A percentile compares a stretch with the other conserved stretches of the same genome.
Evolutionary conservation across 495 filamentous ascomycete genomes (phyloP).

Genomic region (Letharia columbiana): DNA sequence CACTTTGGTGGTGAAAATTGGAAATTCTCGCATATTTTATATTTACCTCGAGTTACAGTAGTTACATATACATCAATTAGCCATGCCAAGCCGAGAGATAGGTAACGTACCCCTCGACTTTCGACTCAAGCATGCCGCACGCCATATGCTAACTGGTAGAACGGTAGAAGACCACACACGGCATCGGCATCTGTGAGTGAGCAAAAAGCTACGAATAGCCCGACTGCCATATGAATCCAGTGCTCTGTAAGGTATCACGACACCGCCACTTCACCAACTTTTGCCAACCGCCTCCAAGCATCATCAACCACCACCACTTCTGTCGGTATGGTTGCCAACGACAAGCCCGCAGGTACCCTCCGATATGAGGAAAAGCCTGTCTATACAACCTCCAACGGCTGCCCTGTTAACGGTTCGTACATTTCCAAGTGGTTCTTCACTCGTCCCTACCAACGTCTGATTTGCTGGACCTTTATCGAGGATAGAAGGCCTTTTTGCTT

Average conservation of each 20-base stretch:
- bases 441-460: neutral
- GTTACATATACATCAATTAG: no score
- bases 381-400: constrained; percentile 56
- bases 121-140: no score
- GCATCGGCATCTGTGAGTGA: neutral
- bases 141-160: neutral
- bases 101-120: no score
- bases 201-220: neutral
- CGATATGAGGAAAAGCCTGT: constrained; percentile 50
- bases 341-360: constrained; percentile 40
- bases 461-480: neutral
- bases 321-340: constrained; percentile 36
- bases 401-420: constrained; percentile 31
- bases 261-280: neutral
- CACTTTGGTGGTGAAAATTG: no score
- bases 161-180: neutral
- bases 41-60: no score
- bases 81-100: no score
- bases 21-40: no score
- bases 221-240: neutral
- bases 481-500: neutral
- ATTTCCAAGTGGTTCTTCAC: neutral
- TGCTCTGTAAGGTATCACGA: neutral
- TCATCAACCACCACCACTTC: neutral
- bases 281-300: neutral